Base-by-base conservation (phyloP, 768 basidiomycete genomes). In the Lactifluus hygrophoroides region DNA sequence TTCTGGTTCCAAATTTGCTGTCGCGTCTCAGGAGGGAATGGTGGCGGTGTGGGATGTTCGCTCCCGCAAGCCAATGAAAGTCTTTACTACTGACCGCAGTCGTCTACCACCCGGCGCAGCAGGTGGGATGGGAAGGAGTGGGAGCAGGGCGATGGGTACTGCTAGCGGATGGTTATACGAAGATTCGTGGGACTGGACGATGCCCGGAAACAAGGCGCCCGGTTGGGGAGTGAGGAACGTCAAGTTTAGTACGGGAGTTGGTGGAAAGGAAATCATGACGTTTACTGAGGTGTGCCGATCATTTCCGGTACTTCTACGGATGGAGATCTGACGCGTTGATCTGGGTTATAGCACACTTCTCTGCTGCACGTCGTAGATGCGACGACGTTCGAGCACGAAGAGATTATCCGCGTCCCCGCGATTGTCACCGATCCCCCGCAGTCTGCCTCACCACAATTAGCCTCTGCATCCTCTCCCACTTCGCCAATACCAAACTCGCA, bases 161-260 rank as follows among this genome's bases (percentile, higher is more conserved):
- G 77, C 73, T 19, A 77, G 71, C 45, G 81, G 76, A 10, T 82
- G 81, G 77, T 63, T 86, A 59, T 77, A 73, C 16, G 83, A 84
- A 55, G 84, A 82, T 58, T 79, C 82, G 28, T 84, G 79, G 77
- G 85, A 88, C 54, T 87, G 86, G 85, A 76, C 78, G 10, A 74
- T 80, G 45, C 56, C 57, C 76, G 80, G 34, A 56, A 51, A 42
- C 38, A 61, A 74, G 58, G 85, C 86, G 0, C 87, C 88, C 3
- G 86, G 88, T 1, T 93, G 91, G 82, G 90, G 91, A 42, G 87
- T 86, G 8, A 74, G 94, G 55, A 90, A 78, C 56, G 83, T 96
- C 67, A 94, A 94, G 70, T 96, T 95, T 71, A 82, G 83, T 57
- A 80, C 81, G 2, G 82, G 82, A 21, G 68, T 73, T 23, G 70